A percentile compares a stretch with the other conserved stretches of the same genome.
phyloP scores from a whole-genome alignment of 2,329 filamentous ascomycete genomes.

The Chaetomium sp. region DNA sequence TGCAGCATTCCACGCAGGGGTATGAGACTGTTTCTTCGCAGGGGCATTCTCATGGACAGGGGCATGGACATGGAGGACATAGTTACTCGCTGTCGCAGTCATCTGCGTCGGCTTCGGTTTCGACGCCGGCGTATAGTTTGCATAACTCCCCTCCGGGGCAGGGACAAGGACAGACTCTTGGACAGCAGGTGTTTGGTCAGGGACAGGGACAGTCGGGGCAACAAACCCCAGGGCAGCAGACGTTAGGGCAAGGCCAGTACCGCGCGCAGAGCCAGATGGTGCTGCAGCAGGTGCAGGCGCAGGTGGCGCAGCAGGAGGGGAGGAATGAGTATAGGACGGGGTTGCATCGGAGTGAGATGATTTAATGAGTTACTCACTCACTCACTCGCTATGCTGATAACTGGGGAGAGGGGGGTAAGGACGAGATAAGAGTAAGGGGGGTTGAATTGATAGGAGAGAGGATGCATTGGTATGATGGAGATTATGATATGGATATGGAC shows the following conservation, averaged over 20 bases:
- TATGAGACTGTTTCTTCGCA: too few relatives aligned
- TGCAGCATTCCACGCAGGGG: too few relatives aligned
- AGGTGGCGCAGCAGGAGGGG: slow-evolving; percentile 22
- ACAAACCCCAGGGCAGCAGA: neutral
- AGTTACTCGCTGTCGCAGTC: too few relatives aligned
- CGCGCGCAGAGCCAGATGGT: slow-evolving; percentile 25
- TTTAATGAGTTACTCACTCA: slow-evolving; percentile 29
- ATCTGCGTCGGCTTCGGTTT: too few relatives aligned
- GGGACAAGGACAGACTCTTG: too few relatives aligned
- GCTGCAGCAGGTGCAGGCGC: slow-evolving; percentile 20
- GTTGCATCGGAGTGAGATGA: slow-evolving; percentile 49
- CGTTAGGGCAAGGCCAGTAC: slow-evolving; percentile 21
- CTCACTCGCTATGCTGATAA: neutral
- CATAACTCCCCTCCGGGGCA: too few relatives aligned
- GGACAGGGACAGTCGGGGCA: too few relatives aligned
- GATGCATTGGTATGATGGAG: neutral
- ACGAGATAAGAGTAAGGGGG: neutral
- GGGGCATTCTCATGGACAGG: too few relatives aligned
- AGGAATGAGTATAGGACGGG: slow-evolving; percentile 42
- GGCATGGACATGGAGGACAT: too few relatives aligned
- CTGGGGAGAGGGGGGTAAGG: neutral
- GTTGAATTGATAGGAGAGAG: neutral
- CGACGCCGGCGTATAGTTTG: too few relatives aligned
- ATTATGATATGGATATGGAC: neutral
- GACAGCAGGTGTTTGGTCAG: too few relatives aligned